Evolutionary conservation across 2,329 filamentous ascomycete species (phyloP), one percentile per base, ranked within the genome.

Genomic region (Chaetomiaceae sp.): DNA sequence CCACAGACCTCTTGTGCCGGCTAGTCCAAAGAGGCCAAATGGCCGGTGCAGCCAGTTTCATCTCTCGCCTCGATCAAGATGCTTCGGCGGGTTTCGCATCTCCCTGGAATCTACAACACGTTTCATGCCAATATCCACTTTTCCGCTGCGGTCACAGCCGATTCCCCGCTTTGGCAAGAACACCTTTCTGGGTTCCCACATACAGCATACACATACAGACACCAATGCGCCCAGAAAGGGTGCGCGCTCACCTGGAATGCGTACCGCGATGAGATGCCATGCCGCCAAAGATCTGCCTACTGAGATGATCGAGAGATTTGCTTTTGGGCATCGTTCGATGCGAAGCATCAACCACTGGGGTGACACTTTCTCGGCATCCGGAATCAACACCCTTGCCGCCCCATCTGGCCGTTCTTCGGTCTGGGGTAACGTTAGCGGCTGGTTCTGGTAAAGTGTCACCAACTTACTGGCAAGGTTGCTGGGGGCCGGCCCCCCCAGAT

Each of bases 41-140:
- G 50, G 58, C 51, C 60, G 56, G 54, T 56, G 54, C 54, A 62
- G 52, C 57, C 51, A 50, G 66, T 68, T 68, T 68, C 66, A 68
- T 54, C 49, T 61, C 52, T 41, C 53, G 58, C 58, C 55, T 56
- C 46, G 55, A 57, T 52, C 48, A 51, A 53, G 56, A 52, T 37
- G 55, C 53, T 45, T 55, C 53, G 57, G 51, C 48, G 53, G 57
- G 62, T 66, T 66, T 66, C 62, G 63, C 53, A 62, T 62, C 45
- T 53, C 53, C 56, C 58, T 55, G 57, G 61, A 60, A 65, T 62
- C 60, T 45, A 53, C 56, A 50, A 54, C 47, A 50, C 17, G 54
- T 59, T 59, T 62, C 51, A 61, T 59, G 56, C 60, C 56, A 53
- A 48, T 48, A 46, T 50, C 54, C 48, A 50, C 39, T 38, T 53